Evolutionary conservation across 164 flowering plant genomes (phyloP), one percentile per base, ranked within the genome.

Genomic region (Cinnamomum chago): DNA sequence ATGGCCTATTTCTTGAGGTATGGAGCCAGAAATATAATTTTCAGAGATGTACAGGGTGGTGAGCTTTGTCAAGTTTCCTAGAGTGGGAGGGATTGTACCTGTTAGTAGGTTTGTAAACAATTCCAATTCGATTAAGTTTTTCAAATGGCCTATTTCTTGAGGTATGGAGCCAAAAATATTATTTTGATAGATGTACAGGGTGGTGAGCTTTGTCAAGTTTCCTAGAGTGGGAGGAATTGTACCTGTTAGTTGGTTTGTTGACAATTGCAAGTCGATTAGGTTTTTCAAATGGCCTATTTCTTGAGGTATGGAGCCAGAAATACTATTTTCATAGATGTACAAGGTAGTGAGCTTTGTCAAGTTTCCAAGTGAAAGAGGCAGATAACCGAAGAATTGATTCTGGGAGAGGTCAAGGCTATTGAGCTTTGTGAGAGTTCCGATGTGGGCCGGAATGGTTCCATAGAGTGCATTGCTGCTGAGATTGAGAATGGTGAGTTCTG

Each of bases 291-390:
- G 67, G 6, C 83, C 82, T 20, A 83, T 79, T 70, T 81, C 76
- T 6, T 70, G 11, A 3, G 85, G 85, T 23, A 81, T 55, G 2
- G 15, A 2, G 3, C 85, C 81, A 3, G 9, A 5, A 35, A 83
- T 74, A 2, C 2, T 10, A 64, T 73, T 80, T 22, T 25, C 3
- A 18, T 77, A 73, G 20, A 73, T 65, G 5, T 40, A 27, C 20
- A 81, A 60, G 15, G 70, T 50, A 33, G n/a, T 52, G 28, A 81
- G 68, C 47, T 58, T 70, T 20, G 65, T 47, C 20, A 65, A 71
- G 65, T 76, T 79, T 5, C 77, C 72, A 9, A 82, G 76, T 5
- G 84, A 77, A 75, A 75, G 70, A 27, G 84, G 84, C 4, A 82
- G 27, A 2, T 70, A 5, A 5, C 83, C 78, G 11, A 68, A 58